phyloP scores from a whole-genome alignment of 805 yeast genomes.

The Barnettozyma siamensis region DNA sequence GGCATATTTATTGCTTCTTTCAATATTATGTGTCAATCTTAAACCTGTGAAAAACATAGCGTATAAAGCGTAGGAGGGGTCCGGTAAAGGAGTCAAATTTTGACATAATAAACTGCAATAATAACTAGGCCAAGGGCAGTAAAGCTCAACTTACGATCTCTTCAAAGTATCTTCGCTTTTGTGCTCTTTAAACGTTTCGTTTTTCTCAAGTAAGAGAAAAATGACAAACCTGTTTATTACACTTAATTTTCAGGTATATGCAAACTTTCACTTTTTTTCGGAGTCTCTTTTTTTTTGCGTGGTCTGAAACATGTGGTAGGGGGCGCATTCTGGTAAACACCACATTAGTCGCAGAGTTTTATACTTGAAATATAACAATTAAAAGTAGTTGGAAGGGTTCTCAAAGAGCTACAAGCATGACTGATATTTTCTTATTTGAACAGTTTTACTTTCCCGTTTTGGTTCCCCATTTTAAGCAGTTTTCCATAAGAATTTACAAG shows the following conservation, averaged over 20 bases:
- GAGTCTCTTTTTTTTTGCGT: slow-evolving; percentile 12
- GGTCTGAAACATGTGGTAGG: neutral
- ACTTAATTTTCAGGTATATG: neutral
- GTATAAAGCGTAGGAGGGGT: neutral
- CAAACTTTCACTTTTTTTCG: slow-evolving; percentile 9
- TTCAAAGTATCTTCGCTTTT: slow-evolving; percentile 11
- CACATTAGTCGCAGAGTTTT: neutral
- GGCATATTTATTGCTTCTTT: neutral
- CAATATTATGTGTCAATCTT: neutral
- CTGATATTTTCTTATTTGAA: too few species aligned
- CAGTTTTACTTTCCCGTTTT: too few species aligned
- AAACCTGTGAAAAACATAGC: neutral
- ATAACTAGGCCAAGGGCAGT: slow-evolving; percentile 1
- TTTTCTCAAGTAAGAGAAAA: neutral
- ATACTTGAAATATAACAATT: neutral
- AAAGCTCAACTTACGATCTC: slow-evolving; percentile 12
- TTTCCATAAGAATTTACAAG: too few species aligned
- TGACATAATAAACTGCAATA: neutral
- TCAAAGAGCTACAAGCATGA: too few species aligned
- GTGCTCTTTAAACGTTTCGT: slow-evolving; percentile 4
- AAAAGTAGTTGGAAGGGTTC: too few species aligned
- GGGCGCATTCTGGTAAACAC: neutral
- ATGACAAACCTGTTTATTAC: neutral
- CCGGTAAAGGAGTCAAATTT: neutral
- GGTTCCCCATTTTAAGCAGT: too few species aligned